Evolutionary conservation across 495 filamentous ascomycete genomes (phyloP), one percentile per base, ranked within the genome.

Genomic region (Penicillium simplicissimum): DNA sequence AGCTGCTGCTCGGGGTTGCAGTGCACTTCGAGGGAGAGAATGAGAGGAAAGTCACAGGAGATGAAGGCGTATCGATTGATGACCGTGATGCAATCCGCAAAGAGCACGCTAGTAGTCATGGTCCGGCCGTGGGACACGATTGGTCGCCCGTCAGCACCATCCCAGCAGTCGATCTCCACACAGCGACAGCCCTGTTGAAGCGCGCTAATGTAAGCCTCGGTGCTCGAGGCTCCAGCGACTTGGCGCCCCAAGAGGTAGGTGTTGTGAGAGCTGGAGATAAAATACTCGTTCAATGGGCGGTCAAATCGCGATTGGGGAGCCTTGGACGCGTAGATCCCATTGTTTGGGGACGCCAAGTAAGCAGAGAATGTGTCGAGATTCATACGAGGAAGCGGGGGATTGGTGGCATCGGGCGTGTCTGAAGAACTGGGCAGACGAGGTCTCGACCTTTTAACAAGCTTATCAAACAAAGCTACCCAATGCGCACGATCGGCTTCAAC

Each of bases 251-350:
- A 77, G 11, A 98, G 86, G 69, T 98, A 98, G 10, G 95, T 98
- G 74, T 98, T 98, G 80, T 98, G 95, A 17, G 94, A 97, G 79
- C 93, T 97, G 4, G 94, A 97, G 62, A 98, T 95, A 83, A 93
- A 97, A 70, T 98, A 98, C 68, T 98, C 95, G 71, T 96, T 96
- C 69, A 98, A 75, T 0, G 95, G 95, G 33, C 90, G 86, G 64
- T 95, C 85, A 51, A 96, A 86, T 17, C 79, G 76, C 55, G 84
- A 80, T 34, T 84, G 74, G 6, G 87, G 81, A 49, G 81, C 72
- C 58, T 79, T 84, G 43, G 80, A 72, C 34, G 88, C 78, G 28
- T 86, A 84, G 4, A 85, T 63, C 1, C 76, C 81, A 62, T 94
- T 96, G 65, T 82, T 84, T 13, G 81, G 77, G 0, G 94, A 98